Conservation (phyloP, 176 grass and related monocot species). For the Paspalum notatum region DNA sequence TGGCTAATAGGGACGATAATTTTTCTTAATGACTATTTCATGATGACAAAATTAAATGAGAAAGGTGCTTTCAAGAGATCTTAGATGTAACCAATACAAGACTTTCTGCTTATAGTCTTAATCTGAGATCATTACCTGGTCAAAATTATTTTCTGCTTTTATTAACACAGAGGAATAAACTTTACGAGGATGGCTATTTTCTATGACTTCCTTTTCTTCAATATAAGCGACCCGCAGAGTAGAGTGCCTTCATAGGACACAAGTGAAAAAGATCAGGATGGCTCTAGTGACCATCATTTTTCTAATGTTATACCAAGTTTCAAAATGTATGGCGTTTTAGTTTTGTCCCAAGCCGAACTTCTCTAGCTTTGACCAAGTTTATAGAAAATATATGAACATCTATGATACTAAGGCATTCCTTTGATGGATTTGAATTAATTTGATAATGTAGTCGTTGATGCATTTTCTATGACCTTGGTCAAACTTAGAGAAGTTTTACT, state of each 20-base stretch:
- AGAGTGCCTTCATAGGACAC: slow-evolving; percentile 62
- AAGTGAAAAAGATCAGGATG: slow-evolving; percentile 28
- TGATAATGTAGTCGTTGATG: too few species aligned
- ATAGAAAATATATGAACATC: too few species aligned
- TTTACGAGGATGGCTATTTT: slow-evolving; percentile 41
- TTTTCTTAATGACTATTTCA: neutral
- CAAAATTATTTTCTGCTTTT: slow-evolving; percentile 88
- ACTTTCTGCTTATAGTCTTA: slow-evolving; percentile 1
- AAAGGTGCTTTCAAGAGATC: neutral
- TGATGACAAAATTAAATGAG: slow-evolving; percentile 30
- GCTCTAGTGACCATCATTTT: slow-evolving; percentile 19
- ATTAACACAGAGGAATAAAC: slow-evolving; percentile 93
- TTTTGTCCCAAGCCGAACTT: too few species aligned
- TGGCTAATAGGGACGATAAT: slow-evolving; percentile 11
- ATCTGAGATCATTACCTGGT: slow-evolving; percentile 73
- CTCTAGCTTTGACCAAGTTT: too few species aligned
- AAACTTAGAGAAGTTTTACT: too few species aligned
- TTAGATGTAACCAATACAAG: slow-evolving; percentile 20
- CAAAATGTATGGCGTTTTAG: too few species aligned
- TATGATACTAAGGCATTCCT: too few species aligned
- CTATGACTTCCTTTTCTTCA: slow-evolving; percentile 89
- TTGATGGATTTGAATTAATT: too few species aligned
- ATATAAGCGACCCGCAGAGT: slow-evolving; percentile 89
- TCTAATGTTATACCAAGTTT: neutral
- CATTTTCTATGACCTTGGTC: too few species aligned